A percentile compares a stretch with the other conserved stretches of the same genome.
phyloP scores from a whole-genome alignment of 2,329 filamentous ascomycete genomes.

The Malbranchea zuffiana region DNA sequence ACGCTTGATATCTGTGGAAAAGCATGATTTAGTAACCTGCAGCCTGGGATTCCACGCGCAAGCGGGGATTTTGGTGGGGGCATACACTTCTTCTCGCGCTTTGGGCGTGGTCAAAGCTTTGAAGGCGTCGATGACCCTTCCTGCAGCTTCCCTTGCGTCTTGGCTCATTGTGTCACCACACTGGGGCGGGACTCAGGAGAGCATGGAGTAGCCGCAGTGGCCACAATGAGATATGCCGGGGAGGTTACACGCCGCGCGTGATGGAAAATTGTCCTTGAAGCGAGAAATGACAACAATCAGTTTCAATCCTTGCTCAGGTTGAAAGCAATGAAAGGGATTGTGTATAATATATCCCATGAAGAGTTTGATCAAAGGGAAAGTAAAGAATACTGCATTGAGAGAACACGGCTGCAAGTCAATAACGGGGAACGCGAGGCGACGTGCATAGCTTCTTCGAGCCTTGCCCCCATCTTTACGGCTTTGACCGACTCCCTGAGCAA shows the following conservation, averaged over 20 bases:
- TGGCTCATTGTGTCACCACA: neutral
- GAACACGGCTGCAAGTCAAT: no score
- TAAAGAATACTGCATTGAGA: no score
- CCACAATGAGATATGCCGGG: neutral
- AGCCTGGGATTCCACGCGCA: neutral
- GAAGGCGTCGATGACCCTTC: neutral
- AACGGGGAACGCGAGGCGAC: no score
- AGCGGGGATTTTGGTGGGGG: neutral
- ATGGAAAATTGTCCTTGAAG: neutral
- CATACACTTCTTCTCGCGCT: conserved; percentile 6
- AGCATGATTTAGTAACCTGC: neutral
- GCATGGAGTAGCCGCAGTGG: neutral
- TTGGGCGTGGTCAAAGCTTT: conserved; percentile 1
- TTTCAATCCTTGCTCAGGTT: no score
- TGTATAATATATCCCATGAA: no score
- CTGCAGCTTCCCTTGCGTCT: neutral
- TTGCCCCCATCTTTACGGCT: no score
- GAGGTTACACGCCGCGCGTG: conserved; percentile 5
- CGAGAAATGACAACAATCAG: no score
- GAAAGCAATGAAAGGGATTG: no score
- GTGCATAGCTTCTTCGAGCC: no score
- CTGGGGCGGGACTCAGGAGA: neutral
- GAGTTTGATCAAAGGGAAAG: no score
- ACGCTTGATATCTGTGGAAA: conserved; percentile 19
- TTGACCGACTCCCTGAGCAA: no score